These are phyloP conservation scores for Pseudogymnoascus verrucosus DNA, from an alignment of 2,329 filamentous ascomycete genomes.

Conservation along the genomic window DNA sequence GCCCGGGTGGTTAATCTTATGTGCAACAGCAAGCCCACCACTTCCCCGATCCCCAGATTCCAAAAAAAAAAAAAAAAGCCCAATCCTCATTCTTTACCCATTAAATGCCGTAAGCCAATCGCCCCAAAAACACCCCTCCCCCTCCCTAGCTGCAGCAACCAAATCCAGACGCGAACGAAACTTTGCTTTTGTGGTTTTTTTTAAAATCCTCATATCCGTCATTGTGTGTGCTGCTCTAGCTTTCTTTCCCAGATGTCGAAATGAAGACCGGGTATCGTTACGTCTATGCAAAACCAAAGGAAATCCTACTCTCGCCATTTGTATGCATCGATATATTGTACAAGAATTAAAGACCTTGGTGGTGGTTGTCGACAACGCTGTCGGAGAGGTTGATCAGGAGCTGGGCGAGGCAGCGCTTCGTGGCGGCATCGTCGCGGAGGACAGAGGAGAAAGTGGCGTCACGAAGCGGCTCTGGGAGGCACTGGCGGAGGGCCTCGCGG, in stretches of 20 bases:
- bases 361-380: constrained; percentile 51
- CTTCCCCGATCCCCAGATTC: not conserved
- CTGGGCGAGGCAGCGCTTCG: constrained; percentile 95
- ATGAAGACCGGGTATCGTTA: constrained; percentile 28
- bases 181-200: constrained; percentile 8
- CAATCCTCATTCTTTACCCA: not conserved
- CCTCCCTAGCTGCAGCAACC: constrained; percentile 4
- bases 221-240: constrained; percentile 8
- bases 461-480: constrained; percentile 93
- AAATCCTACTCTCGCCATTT: constrained; percentile 20
- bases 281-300: constrained; percentile 28
- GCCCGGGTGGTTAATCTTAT: constrained; percentile 1
- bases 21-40: not conserved
- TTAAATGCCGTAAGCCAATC: constrained; percentile 3
- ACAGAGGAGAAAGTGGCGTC: constrained; percentile 97
- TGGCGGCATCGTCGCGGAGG: constrained; percentile 91
- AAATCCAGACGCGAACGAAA: not conserved
- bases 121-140: constrained; percentile 1
- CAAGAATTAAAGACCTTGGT: constrained; percentile 26
- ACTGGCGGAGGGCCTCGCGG: constrained; percentile 89
- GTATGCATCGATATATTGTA: constrained; percentile 20
- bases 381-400: constrained; percentile 94
- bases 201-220: constrained; percentile 6
- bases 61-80: not conserved
- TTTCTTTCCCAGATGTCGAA: constrained; percentile 15